Percentiles rank a stretch among this genome's conserved stretches.
phyloP scores from a whole-genome alignment of 176 grass and related monocot genomes.

The Pontederia crassipes region DNA sequence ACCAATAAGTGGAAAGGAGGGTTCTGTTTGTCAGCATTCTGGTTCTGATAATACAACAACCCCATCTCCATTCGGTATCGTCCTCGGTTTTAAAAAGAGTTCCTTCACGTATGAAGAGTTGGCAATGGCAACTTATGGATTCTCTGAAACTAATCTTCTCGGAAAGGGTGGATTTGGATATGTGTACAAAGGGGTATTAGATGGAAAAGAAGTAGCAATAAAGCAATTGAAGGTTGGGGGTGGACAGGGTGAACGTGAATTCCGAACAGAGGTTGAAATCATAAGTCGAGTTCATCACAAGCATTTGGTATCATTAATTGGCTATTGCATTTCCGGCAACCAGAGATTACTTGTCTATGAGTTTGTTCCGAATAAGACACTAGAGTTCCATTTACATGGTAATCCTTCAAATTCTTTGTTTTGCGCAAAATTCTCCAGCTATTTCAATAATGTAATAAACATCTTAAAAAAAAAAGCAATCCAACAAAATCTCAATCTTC shows the following conservation, averaged over 20 bases:
- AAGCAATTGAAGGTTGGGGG: constrained; percentile 58
- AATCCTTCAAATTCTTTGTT: background rate
- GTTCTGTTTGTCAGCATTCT: constrained; percentile 1
- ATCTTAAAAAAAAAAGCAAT: background rate
- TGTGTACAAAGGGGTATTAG: constrained; percentile 59
- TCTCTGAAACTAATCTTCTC: constrained; percentile 66
- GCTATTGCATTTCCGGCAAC: constrained; percentile 65
- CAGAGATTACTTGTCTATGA: constrained; percentile 73
- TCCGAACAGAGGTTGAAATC: constrained; percentile 79
- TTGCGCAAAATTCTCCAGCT: background rate
- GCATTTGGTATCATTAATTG: constrained; percentile 73
- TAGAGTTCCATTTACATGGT: constrained; percentile 77
- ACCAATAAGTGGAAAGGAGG: constrained; percentile 17
- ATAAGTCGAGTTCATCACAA: constrained; percentile 83
- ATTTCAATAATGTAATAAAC: background rate
- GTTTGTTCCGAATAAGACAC: constrained; percentile 79
- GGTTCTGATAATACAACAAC: constrained; percentile 19
- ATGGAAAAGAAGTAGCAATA: constrained; percentile 62
- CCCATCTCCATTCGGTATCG: constrained; percentile 12
- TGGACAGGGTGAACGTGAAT: constrained; percentile 77
- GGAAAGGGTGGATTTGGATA: constrained; percentile 79
- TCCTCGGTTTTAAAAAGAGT: constrained; percentile 21
- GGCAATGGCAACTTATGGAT: constrained; percentile 41
- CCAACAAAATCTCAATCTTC: background rate
- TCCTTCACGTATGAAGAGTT: constrained; percentile 62